Evolutionary conservation across 106 monocot species (phyloP), one percentile per base, ranked within the genome.

Genomic region (Apostasia shenzhenica): DNA sequence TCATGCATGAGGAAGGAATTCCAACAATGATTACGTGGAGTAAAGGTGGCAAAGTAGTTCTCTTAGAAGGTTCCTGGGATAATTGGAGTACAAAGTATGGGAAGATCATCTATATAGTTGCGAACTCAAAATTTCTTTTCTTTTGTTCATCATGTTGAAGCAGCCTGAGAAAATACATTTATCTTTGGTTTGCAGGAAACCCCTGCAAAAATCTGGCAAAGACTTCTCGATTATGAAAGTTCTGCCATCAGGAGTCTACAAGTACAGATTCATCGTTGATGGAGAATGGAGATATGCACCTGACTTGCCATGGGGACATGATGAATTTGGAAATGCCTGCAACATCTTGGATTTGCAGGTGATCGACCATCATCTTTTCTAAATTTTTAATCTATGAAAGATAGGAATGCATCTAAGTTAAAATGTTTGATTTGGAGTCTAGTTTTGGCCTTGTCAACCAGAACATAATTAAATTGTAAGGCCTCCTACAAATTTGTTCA

Each of bases 11-110:
- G 12, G 67, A 83, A 72, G 72, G 73, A 54, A 79, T 90, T 70
- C 90, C 86, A 50, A 81, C 83, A 39, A 74, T 90, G 75, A 75
- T 90, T 62, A 86, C 75, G 8, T 90, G 90, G 90, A 79, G 63
- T 67, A 62, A 81, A 81, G 90, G 90, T 68, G 90, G 86, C 56
- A 72, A 74, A 44, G 75, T 81, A 61, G 83, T 90, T 9, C 61
- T 73, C 59, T 78, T 90, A 3, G 77, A 83, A 74, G 90, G 90
- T 49, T 90, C 90, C 13, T 86, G 90, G 90, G 90, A 90, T 74
- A 71, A 90, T 41, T 86, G 86, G 83, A 74, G 57, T 39, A 70
- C 83, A 13, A 83, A 60, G 90, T 90, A 80, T 55, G 7, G 48
- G 9, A 14, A 42, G 11, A 39, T 59, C 14, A 14, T 26, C 55